A percentile compares a stretch with the other conserved stretches of the same genome.
Conservation (phyloP, 2,329 filamentous ascomycete species). For the Monilinia aucupariae region DNA sequence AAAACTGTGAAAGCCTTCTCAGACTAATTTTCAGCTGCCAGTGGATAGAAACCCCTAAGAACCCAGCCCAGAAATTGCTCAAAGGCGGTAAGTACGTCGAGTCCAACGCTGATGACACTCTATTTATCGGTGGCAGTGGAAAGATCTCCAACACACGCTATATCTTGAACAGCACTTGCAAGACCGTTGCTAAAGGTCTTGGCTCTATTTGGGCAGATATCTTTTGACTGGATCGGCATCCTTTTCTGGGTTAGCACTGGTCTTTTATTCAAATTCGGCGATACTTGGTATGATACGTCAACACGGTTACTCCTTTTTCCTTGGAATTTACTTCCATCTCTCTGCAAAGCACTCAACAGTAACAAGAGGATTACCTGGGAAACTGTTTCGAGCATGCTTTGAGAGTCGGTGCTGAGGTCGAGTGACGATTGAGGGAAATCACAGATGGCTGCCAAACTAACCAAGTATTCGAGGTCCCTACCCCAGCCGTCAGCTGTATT, state of each 20-base stretch:
- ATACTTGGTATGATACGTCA: conserved; percentile 34
- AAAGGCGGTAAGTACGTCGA: too few relatives aligned
- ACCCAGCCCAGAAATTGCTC: too few relatives aligned
- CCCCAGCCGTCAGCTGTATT: neutral
- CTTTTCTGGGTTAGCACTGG: conserved; percentile 22
- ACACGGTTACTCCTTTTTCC: conserved; percentile 41
- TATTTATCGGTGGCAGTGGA: too few relatives aligned
- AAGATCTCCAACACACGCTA: too few relatives aligned
- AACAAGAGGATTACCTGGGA: conserved; percentile 34
- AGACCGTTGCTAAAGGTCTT: conserved; percentile 15
- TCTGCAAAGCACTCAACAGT: conserved; percentile 38
- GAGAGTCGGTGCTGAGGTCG: conserved; percentile 35
- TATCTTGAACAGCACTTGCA: too few relatives aligned
- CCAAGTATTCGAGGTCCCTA: conserved; percentile 23
- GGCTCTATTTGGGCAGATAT: conserved; percentile 19
- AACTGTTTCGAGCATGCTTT: conserved; percentile 35
- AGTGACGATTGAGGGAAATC: conserved; percentile 34
- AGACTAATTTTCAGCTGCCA: neutral
- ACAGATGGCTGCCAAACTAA: conserved; percentile 36
- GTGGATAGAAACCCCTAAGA: too few relatives aligned
- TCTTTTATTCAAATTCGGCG: conserved; percentile 18
- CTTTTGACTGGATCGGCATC: conserved; percentile 22
- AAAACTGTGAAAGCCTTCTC: conserved; percentile 5
- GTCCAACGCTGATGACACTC: too few relatives aligned
- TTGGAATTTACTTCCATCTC: conserved; percentile 40